phyloP scores from a whole-genome alignment of 2,329 filamentous ascomycete species.

The Cercospora sesami region DNA sequence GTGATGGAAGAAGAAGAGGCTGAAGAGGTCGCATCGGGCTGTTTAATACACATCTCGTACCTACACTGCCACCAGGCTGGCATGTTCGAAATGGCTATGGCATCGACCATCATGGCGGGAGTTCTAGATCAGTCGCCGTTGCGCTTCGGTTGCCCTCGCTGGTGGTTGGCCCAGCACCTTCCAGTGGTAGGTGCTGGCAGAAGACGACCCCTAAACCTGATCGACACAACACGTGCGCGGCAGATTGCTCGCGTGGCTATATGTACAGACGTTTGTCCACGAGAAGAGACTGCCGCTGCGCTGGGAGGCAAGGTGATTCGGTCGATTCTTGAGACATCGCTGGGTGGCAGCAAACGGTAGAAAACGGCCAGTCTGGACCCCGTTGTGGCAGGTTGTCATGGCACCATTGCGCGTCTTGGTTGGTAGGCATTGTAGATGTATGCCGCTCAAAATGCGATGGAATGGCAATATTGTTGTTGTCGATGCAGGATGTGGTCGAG shows the following conservation, averaged over 20 bases:
- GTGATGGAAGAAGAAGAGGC: conserved; percentile 1
- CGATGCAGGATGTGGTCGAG: neutral
- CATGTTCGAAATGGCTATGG: neutral
- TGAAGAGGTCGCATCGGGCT: neutral
- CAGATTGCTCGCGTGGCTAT: neutral
- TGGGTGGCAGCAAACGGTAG: neutral
- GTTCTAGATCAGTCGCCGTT: neutral
- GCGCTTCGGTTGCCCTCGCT: neutral
- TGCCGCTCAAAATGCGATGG: too few species aligned
- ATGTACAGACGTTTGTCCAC: neutral
- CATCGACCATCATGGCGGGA: neutral
- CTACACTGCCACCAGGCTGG: neutral
- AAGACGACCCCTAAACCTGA: neutral
- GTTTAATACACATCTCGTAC: neutral
- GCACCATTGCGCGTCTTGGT: neutral
- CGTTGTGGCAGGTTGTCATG: conserved; percentile 2
- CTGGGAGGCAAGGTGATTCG: neutral
- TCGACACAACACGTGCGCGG: neutral
- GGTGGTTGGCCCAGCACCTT: neutral
- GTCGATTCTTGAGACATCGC: conserved; percentile 4
- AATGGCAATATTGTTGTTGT: neutral
- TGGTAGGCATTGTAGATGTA: neutral
- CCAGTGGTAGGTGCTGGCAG: neutral
- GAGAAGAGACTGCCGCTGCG: neutral
- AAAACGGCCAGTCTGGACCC: neutral